Conservation (phyloP, 345 rosid genomes). For the Camelina hispida region DNA sequence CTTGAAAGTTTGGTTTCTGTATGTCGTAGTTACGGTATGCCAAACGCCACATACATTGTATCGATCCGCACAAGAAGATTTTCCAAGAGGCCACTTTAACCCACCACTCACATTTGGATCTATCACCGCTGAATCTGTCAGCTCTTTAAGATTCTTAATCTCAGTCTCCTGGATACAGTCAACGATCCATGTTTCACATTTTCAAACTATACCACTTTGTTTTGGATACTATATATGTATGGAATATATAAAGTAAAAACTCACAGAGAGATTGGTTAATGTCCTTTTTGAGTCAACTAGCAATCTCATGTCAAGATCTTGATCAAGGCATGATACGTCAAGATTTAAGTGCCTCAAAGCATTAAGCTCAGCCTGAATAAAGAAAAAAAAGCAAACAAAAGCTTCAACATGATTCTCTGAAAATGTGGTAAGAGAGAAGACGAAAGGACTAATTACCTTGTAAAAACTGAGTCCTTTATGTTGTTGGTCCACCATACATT, state of each 20-base stretch:
- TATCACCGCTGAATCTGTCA: conserved; percentile 53
- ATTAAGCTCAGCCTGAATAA: conserved; percentile 48
- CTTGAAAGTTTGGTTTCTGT: conserved; percentile 46
- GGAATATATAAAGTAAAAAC: too few relatives aligned
- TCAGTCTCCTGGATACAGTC: too few relatives aligned
- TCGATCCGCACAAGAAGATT: conserved; percentile 48
- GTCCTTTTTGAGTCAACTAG: too few relatives aligned
- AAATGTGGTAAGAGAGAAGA: not conserved
- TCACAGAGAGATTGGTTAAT: too few relatives aligned
- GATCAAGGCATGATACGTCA: too few relatives aligned
- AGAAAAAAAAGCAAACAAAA: conserved; percentile 1
- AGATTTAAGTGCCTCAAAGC: conserved; percentile 1
- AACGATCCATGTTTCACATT: too few relatives aligned
- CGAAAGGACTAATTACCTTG: conserved; percentile 45
- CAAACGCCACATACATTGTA: conserved; percentile 54
- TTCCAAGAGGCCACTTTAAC: conserved; percentile 64
- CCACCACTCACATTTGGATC: conserved; percentile 71
- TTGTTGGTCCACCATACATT: conserved; percentile 51
- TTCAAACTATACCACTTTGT: too few relatives aligned
- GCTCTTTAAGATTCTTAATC: too few relatives aligned
- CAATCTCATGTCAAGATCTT: too few relatives aligned
- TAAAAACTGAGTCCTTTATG: conserved; percentile 53
- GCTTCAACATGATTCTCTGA: not conserved
- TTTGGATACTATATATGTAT: too few relatives aligned
- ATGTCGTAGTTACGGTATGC: conserved; percentile 51